These are phyloP conservation scores for Tetrahymena elliotti DNA, from an alignment of 73 alveolate genomes.

Conservation along the genomic window DNA sequence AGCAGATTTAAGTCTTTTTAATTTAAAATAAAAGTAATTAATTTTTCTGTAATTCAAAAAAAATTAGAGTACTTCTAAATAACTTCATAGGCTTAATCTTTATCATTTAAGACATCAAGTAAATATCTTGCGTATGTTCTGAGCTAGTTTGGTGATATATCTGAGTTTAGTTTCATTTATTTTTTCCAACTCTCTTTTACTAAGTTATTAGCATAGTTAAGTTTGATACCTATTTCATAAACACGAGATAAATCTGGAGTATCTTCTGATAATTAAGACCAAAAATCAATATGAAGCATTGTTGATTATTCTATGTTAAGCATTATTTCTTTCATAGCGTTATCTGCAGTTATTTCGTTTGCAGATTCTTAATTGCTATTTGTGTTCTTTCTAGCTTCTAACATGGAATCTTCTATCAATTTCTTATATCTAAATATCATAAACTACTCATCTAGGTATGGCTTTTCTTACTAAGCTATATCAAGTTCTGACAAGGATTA, in stretches of 20 bases:
- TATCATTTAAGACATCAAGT: conserved; percentile 23
- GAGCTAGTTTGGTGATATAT: conserved; percentile 16
- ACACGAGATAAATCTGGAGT: conserved; percentile 33
- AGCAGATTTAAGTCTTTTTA: conserved; percentile 13
- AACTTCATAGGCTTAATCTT: conserved; percentile 35
- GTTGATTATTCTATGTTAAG: conserved; percentile 14
- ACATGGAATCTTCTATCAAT: conserved; percentile 32
- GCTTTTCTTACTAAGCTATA: conserved; percentile 30
- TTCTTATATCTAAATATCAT: conserved; percentile 29
- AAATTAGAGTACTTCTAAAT: not conserved
- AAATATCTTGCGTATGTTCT: conserved; percentile 32
- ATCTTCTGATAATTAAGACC: conserved; percentile 22
- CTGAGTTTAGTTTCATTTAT: conserved; percentile 11
- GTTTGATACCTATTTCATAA: conserved; percentile 27
- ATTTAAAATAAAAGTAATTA: not conserved
- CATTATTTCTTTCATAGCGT: conserved; percentile 17
- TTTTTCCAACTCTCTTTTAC: conserved; percentile 34
- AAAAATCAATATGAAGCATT: conserved; percentile 14
- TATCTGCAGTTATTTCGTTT: conserved; percentile 32
- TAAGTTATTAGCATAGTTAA: conserved; percentile 15
- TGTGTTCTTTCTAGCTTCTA: conserved; percentile 19
- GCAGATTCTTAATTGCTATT: not conserved
- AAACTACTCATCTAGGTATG: conserved; percentile 26
- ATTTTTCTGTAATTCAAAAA: not conserved
- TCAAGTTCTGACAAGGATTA: conserved; percentile 25